Conservation (phyloP, 75 land plant species). For the Picea glauca region DNA sequence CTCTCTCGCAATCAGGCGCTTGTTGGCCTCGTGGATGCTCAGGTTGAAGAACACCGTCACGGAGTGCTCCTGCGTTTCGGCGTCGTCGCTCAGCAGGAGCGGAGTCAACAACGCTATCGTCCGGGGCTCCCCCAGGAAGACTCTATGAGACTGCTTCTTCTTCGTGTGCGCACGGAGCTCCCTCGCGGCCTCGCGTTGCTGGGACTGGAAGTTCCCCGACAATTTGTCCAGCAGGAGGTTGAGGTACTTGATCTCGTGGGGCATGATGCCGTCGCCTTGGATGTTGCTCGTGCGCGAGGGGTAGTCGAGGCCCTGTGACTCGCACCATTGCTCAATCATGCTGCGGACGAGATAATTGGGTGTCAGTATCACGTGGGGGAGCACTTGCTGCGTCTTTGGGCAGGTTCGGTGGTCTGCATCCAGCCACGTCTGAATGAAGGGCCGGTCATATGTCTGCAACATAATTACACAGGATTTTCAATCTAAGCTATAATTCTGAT, state of each 20-base stretch:
- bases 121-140: slow-evolving; percentile 64
- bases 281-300: slow-evolving; percentile 12
- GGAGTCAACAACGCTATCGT: slow-evolving; percentile 39
- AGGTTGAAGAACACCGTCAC: slow-evolving; percentile 74
- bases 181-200: slow-evolving; percentile 57
- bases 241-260: slow-evolving; percentile 43
- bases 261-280: slow-evolving; percentile 15
- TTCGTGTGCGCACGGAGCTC: slow-evolving; percentile 73
- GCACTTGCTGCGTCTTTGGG: slow-evolving; percentile 71
- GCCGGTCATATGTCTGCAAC: slow-evolving; percentile 86
- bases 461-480: not conserved
- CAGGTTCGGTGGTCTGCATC: slow-evolving; percentile 69
- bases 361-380: slow-evolving; percentile 55
- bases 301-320: slow-evolving; percentile 41
- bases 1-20: slow-evolving; percentile 52
- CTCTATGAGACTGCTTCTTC: slow-evolving; percentile 50
- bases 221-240: slow-evolving; percentile 54
- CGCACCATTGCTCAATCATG: slow-evolving; percentile 79
- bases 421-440: slow-evolving; percentile 72
- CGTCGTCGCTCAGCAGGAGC: slow-evolving; percentile 34
- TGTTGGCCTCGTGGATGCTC: slow-evolving; percentile 78
- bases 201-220: slow-evolving; percentile 21
- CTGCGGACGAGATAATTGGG: slow-evolving; percentile 67
- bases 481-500: too few species aligned
- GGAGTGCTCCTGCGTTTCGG: slow-evolving; percentile 62